A percentile compares a stretch with the other conserved stretches of the same genome.
phyloP scores from a whole-genome alignment of 495 filamentous ascomycete species.

The Astrothelium macrocarpum region DNA sequence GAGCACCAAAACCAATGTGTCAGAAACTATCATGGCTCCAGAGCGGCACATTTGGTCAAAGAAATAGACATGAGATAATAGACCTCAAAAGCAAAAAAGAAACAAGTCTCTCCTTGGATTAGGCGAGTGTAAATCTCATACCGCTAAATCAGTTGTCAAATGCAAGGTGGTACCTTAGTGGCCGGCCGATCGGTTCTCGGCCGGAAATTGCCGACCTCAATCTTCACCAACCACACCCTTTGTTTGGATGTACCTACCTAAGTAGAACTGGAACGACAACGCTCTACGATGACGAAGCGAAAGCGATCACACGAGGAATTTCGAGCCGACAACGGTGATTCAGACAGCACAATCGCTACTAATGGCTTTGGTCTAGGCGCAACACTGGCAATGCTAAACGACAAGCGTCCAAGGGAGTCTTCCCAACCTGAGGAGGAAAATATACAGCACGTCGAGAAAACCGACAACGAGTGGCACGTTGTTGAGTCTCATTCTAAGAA shows the following conservation, averaged over 20 bases:
- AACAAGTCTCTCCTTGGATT: no score
- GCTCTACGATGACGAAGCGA: conserved; percentile 3
- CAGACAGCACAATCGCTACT: neutral
- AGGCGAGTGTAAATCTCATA: no score
- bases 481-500: conserved; percentile 18
- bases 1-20: no score
- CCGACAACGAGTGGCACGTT: conserved; percentile 20
- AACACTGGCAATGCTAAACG: conserved; percentile 20
- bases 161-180: no score
- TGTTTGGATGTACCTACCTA: neutral
- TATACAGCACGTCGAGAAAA: conserved; percentile 9
- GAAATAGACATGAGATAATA: no score
- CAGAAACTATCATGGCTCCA: no score
- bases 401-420: neutral
- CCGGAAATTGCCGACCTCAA: neutral
- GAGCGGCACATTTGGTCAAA: no score
- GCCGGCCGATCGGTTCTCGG: neutral
- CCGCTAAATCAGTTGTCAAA: no score
- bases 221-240: neutral
- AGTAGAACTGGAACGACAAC: neutral
- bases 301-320: conserved; percentile 18
- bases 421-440: neutral
- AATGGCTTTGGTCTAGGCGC: conserved; percentile 19
- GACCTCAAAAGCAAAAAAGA: no score
- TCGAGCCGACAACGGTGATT: neutral